phyloP scores from a whole-genome alignment of 2,329 filamentous ascomycete species.

The Epichloe amarillans region DNA sequence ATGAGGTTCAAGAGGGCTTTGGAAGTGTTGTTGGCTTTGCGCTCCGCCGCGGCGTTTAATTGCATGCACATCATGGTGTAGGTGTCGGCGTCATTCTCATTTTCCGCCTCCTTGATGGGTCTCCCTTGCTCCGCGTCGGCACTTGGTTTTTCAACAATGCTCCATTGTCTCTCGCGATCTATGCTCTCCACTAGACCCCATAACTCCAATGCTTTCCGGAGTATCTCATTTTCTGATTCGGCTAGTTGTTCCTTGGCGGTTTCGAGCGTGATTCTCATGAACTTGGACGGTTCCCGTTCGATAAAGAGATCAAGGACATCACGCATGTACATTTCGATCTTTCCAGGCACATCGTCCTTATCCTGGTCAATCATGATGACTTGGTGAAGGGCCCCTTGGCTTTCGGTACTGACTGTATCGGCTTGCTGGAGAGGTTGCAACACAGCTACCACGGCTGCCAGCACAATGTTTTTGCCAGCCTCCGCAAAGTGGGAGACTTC shows the following conservation, averaged over 20 bases:
- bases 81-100: slow-evolving; percentile 37
- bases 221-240: slow-evolving; percentile 37
- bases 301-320: slow-evolving; percentile 44
- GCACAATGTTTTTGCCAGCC: slow-evolving; percentile 28
- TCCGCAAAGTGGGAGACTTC: slow-evolving; percentile 48
- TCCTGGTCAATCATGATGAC: slow-evolving; percentile 47
- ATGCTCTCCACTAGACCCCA: slow-evolving; percentile 54
- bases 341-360: slow-evolving; percentile 44
- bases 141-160: slow-evolving; percentile 35
- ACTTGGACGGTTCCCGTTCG: slow-evolving; percentile 43
- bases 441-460: slow-evolving; percentile 20
- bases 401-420: slow-evolving; percentile 17
- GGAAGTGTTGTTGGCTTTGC: slow-evolving; percentile 47
- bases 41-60: slow-evolving; percentile 50
- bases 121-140: slow-evolving; percentile 27
- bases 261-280: slow-evolving; percentile 45
- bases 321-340: slow-evolving; percentile 48
- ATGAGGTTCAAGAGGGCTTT: slow-evolving; percentile 45
- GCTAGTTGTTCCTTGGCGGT: slow-evolving; percentile 33
- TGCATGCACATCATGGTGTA: slow-evolving; percentile 52
- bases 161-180: slow-evolving; percentile 50
- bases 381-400: slow-evolving; percentile 18
- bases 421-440: slow-evolving; percentile 24
- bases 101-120: slow-evolving; percentile 34
- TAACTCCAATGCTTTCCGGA: slow-evolving; percentile 46